Base-by-base conservation (phyloP, 768 basidiomycete genomes). In the Phlebiopsis gigantea region DNA sequence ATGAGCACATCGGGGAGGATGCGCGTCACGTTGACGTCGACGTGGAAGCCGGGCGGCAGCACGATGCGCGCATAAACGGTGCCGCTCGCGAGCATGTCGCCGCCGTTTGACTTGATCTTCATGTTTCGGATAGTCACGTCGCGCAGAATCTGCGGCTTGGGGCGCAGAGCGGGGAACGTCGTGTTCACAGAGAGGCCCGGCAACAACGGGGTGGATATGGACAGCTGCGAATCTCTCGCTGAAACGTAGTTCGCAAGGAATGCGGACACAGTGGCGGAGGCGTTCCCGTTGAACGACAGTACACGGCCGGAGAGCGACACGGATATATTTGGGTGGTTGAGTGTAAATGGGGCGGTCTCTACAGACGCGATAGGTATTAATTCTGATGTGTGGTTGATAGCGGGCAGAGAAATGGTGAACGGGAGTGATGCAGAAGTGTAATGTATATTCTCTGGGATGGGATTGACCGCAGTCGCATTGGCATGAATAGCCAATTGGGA, bases 1-100 rank as follows among this genome's bases (percentile, higher is more conserved):
- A 93, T 77, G 5, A 92, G 69, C 25, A 88, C 84, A 65, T 93
- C 90, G 0, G 90, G 89, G 55, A 88, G 75, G 25, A 91, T 79
- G 43, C 74, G 78, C 6, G 72, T 78, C 19, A 91, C 84, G 43
- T 83, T 73, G 50, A 91, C 68, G n/a, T 72, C 75, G 25, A 90
- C 71, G 54, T 87, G 69, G 69, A 93, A 80, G 44, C 88, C 88
- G 43, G 69, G 72, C 1, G 90, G 90, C 1, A 93, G 75, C 9
- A 87, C 84, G 31, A 88, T 73, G 17, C 76, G 75, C 6, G 79
- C 90, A 46, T 75, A 78, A 10, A 93, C 81, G 2, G 77, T 78
- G 14, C 89, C 91, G 63, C 83, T 90, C 0, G 89, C 86, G 21
- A 86, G 73, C 64, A 92, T 78, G 8, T 39, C 34, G 6, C 59